Conservation (phyloP, 768 basidiomycete genomes). For the Xerocomellus chrysenteron region DNA sequence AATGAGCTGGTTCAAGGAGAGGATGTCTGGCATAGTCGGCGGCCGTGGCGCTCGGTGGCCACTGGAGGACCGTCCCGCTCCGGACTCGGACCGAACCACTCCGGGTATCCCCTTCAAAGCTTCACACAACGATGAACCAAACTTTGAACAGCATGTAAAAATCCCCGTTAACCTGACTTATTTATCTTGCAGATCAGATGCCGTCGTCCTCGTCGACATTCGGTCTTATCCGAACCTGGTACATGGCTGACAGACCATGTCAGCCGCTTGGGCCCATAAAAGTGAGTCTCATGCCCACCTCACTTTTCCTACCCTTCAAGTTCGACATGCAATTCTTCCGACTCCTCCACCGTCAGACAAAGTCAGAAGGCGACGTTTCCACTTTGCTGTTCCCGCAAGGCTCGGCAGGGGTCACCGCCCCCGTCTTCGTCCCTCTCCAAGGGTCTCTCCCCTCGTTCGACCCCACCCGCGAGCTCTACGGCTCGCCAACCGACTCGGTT, state of each 20-base stretch:
- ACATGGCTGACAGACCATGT: slow-evolving; percentile 17
- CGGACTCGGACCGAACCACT: no score
- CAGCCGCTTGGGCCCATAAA: slow-evolving; percentile 24
- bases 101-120: no score
- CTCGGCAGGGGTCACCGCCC: slow-evolving; percentile 4
- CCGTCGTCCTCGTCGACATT: neutral
- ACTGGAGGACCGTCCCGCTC: no score
- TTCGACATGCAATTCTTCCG: slow-evolving; percentile 46
- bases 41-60: neutral
- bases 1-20: slow-evolving; percentile 30
- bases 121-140: no score
- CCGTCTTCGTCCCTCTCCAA: slow-evolving; percentile 25
- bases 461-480: slow-evolving; percentile 23
- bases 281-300: neutral
- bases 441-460: slow-evolving; percentile 26
- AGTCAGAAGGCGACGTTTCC: slow-evolving; percentile 43
- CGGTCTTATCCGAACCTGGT: neutral
- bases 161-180: neutral
- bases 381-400: slow-evolving; percentile 11
- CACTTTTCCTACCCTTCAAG: neutral
- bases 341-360: slow-evolving; percentile 47
- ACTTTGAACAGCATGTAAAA: no score
- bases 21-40: slow-evolving; percentile 20
- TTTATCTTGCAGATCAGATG: neutral
- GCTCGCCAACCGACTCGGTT: neutral